Base-by-base conservation (phyloP, 352 stramenopile species). In the Pythium utonaiense region DNA sequence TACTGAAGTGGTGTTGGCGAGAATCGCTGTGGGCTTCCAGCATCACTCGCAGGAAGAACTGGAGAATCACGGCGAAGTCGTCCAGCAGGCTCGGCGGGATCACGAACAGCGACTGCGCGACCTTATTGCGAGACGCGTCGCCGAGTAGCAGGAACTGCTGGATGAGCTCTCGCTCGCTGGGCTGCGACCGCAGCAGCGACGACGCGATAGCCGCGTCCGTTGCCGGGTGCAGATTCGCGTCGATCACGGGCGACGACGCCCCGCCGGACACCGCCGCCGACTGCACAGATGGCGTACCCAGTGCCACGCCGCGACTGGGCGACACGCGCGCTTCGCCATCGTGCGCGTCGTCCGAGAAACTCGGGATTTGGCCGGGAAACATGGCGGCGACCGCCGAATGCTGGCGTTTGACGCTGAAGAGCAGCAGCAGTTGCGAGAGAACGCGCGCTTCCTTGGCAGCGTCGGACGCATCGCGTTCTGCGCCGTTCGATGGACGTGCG, bases 21-120 rank as follows among this genome's bases (percentile, higher is more conserved):
- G 64, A 71, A 48, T 66, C 53, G 28, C 64, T 71, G 52, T 91
- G 81, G 28, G 72, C 74, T 34, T 72, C 77, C 51, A 91, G 75
- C 25, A 88, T 60, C 5, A 86, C 66, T 52, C 82, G 78, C 48
- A 86, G 59, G 34, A 89, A 77, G 55, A 91, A 86, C 67, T 88
- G 74, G 24, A 91, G 60, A 17, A 91, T 69, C 25, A 42, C 56
- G 9, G 76, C 60, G 51, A 89, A 89, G 38, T 74, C 53, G 17
- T 62, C 50, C 12, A 88, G 48, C 17, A 80, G 55, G 60, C 74
- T 71, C 40, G 73, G 34, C 19, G 72, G 75, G 7, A 77, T 57
- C 25, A 74, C 72, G 36, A 83, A 80, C 9, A 83, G 65, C 51
- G 72, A 75, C 56, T 74, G 72, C 44, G 52, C 65, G n/a, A 86